Conservation (phyloP, 129 eudicot species). For the Flaveria robusta region DNA sequence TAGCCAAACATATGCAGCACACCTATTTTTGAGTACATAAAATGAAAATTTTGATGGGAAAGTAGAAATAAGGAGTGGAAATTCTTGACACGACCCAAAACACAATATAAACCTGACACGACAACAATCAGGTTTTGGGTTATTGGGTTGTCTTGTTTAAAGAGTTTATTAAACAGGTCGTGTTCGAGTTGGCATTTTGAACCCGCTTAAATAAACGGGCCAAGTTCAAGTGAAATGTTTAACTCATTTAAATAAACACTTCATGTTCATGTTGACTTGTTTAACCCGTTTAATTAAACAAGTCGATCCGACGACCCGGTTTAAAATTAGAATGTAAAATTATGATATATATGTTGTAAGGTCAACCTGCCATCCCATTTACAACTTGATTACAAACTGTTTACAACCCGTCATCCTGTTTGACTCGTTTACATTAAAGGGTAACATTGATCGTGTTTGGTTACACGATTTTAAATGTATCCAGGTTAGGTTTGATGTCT, state of each 20-base stretch:
- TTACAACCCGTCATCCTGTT: background rate
- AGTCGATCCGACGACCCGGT: background rate
- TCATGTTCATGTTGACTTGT: background rate
- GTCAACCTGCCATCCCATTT: background rate
- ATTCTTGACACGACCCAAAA: background rate
- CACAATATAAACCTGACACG: background rate
- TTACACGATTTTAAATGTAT: background rate
- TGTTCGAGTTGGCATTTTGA: background rate
- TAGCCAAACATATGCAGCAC: slow-evolving; percentile 91
- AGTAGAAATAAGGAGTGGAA: background rate
- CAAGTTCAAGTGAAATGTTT: too few relatives aligned
- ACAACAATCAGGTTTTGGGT: background rate
- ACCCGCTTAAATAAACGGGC: background rate
- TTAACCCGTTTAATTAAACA: background rate
- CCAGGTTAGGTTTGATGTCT: background rate
- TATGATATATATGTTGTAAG: background rate
- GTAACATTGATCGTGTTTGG: background rate
- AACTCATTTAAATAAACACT: background rate
- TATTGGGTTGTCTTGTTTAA: slow-evolving; percentile 1
- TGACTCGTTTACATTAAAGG: background rate
- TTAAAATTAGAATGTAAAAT: background rate
- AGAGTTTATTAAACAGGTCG: background rate
- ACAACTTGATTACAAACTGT: background rate
- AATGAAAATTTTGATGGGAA: background rate
- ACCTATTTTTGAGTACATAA: slow-evolving; percentile 43